Evolutionary conservation across 805 yeast species (phyloP), one percentile per base, ranked within the genome.

Genomic region (Metschnikowia gelsemii): DNA sequence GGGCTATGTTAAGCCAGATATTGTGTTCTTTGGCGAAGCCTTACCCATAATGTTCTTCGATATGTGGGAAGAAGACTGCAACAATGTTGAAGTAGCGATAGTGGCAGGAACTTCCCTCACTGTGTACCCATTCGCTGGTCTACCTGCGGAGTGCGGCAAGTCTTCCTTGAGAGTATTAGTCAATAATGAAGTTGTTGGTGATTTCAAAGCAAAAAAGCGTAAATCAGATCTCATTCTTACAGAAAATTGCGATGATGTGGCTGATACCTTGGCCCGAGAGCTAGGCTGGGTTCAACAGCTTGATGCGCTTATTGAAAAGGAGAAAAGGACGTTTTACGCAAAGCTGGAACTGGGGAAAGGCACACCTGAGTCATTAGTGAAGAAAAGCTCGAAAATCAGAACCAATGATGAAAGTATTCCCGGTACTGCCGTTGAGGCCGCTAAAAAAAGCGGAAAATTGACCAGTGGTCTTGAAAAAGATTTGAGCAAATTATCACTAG

Each of bases 91-190:
- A 51, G 59, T 90, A 20, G 87, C 88, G 0, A 78, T 91, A 17
- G 89, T 91, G 1, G 96, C 96, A 0, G 99, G 99, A 1, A 88
- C 97, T 0, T 87, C 96, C 0, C 72, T 91, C 28, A 79, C 90
- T 0, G 98, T 91, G 1, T 80, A 79, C 49, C 99, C 99, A 2
- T 91, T 91, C 72, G 96, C 96, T 1, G 71, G 80, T 8, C 66
- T 91, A 37, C 96, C 96, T 0, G 62, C 76, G 2, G 89, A 85
- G 53, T 76, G 83, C 0, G 69, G 71, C 3, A 55, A 62, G 1
- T 38, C 40, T 3, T 62, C 78, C 14, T 58, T 70, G 3, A 70
- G 99, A 46, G 80, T 82, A 0, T 70, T 91, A 43, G 72, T 88
- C 25, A 91, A 91, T 58, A 73, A 75, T 40, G 96, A 87, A 45